phyloP scores from a whole-genome alignment of 352 stramenopile genomes.

The Pilasporangium apinafurcum region DNA sequence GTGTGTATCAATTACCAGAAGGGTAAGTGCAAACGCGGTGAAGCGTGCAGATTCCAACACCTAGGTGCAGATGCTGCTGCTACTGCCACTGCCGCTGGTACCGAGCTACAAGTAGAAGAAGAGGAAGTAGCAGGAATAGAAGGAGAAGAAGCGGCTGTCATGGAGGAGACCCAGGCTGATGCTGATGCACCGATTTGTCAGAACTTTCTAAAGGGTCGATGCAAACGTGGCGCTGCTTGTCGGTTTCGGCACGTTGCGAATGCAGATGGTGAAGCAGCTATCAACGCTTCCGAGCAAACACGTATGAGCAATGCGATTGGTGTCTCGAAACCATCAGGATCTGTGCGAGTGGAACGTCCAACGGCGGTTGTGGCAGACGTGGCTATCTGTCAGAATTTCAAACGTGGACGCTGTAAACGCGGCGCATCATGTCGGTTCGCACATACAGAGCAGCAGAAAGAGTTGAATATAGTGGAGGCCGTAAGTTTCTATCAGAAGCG shows the following conservation, averaged over 20 bases:
- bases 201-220: constrained; percentile 66
- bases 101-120: constrained; percentile 5
- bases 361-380: constrained; percentile 35
- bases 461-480: constrained; percentile 28
- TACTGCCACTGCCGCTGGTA: background rate
- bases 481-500: constrained; percentile 59
- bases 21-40: constrained; percentile 62
- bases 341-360: constrained; percentile 26
- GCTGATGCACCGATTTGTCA: constrained; percentile 46
- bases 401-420: constrained; percentile 28
- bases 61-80: constrained; percentile 13
- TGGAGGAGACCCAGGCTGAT: constrained; percentile 27
- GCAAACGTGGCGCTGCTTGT: constrained; percentile 53
- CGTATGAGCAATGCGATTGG: no score
- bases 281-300: no score
- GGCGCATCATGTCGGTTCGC: constrained; percentile 51
- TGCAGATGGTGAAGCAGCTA: constrained; percentile 5
- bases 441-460: constrained; percentile 25
- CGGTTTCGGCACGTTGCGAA: constrained; percentile 49
- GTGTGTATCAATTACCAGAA: constrained; percentile 75
- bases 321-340: no score
- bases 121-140: background rate
- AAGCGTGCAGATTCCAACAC: constrained; percentile 53
- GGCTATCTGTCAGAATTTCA: constrained; percentile 48
- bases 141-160: background rate